A percentile compares a stretch with the other conserved stretches of the same genome.
phyloP scores from a whole-genome alignment of 495 filamentous ascomycete genomes.

The Tuber magnatum region DNA sequence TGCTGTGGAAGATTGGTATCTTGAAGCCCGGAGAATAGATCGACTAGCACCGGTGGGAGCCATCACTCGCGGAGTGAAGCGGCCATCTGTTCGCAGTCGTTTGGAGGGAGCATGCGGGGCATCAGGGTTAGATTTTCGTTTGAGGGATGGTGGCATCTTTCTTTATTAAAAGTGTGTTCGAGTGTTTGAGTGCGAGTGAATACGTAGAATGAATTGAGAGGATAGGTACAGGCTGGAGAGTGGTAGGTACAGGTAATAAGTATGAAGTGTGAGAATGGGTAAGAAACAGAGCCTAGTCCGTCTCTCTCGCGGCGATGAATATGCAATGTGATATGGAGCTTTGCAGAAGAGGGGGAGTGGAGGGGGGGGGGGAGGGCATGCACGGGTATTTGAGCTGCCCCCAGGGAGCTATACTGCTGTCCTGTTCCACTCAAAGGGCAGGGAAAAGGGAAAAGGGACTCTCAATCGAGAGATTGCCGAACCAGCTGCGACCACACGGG shows the following conservation, averaged over 20 bases:
- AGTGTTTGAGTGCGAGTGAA: constrained; percentile 2
- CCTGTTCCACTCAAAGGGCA: constrained; percentile 4
- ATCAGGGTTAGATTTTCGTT: constrained; percentile 26
- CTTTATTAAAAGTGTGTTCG: background rate
- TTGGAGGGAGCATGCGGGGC: constrained; percentile 18
- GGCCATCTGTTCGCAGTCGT: constrained; percentile 18
- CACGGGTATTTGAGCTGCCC: constrained; percentile 35
- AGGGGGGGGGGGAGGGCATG: constrained; percentile 11
- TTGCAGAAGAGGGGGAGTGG: constrained; percentile 29
- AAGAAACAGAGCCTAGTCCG: background rate
- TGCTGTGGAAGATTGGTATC: background rate
- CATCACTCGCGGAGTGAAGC: constrained; percentile 27
- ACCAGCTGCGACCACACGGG: constrained; percentile 25
- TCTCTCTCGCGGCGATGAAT: constrained; percentile 11
- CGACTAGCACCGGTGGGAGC: constrained; percentile 34
- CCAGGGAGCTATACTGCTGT: constrained; percentile 8
- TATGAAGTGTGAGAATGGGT: background rate
- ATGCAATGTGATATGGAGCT: constrained; percentile 31
- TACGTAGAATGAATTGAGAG: background rate
- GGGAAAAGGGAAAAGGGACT: constrained; percentile 24
- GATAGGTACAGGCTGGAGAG: constrained; percentile 1
- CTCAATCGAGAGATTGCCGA: constrained; percentile 35
- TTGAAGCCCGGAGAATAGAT: background rate
- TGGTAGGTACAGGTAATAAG: background rate
- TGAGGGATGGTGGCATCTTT: constrained; percentile 16